phyloP scores from a whole-genome alignment of 345 rosid genomes.

The Noccaea bulbosa region DNA sequence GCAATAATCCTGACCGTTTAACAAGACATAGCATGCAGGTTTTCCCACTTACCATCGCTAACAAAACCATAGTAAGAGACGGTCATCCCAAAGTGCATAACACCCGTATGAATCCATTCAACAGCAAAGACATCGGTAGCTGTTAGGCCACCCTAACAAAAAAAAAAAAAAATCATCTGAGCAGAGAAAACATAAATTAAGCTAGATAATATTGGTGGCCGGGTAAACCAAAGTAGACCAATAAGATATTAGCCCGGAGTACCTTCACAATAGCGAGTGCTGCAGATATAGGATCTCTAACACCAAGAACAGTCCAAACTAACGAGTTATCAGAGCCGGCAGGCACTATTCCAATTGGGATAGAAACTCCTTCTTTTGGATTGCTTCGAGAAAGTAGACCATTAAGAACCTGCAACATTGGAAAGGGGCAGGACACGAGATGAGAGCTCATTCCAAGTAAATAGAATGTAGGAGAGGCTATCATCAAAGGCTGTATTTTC shows the following conservation, averaged over 20 bases:
- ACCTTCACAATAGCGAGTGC: slow-evolving; percentile 97
- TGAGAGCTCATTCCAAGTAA: slow-evolving; percentile 31
- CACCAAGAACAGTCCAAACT: slow-evolving; percentile 98
- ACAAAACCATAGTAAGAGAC: slow-evolving; percentile 97
- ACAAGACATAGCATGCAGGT: slow-evolving; percentile 9
- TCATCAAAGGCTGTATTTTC: slow-evolving; percentile 14
- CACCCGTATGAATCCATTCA: slow-evolving; percentile 89
- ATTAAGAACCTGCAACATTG: slow-evolving; percentile 76
- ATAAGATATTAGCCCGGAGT: slow-evolving; percentile 10
- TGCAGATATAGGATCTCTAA: slow-evolving; percentile 95
- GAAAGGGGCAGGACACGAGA: slow-evolving; percentile 27
- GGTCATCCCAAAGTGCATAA: slow-evolving; percentile 89
- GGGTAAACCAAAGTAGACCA: slow-evolving; percentile 18
- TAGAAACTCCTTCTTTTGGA: slow-evolving; percentile 96
- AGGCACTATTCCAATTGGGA: slow-evolving; percentile 98
- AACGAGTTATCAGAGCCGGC: slow-evolving; percentile 99
- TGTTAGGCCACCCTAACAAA: slow-evolving; percentile 85
- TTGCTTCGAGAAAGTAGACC: slow-evolving; percentile 86
- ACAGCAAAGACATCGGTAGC: slow-evolving; percentile 98
- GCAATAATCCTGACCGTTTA: not conserved
- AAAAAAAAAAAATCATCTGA: slow-evolving; percentile 30
- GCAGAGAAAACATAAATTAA: slow-evolving; percentile 9
- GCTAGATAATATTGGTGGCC: slow-evolving; percentile 3
- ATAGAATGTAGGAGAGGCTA: slow-evolving; percentile 20
- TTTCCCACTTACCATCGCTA: slow-evolving; percentile 78